These are phyloP conservation scores for Epichloe gansuensis DNA, from an alignment of 2,329 filamentous ascomycete genomes.

Conservation along the genomic window DNA sequence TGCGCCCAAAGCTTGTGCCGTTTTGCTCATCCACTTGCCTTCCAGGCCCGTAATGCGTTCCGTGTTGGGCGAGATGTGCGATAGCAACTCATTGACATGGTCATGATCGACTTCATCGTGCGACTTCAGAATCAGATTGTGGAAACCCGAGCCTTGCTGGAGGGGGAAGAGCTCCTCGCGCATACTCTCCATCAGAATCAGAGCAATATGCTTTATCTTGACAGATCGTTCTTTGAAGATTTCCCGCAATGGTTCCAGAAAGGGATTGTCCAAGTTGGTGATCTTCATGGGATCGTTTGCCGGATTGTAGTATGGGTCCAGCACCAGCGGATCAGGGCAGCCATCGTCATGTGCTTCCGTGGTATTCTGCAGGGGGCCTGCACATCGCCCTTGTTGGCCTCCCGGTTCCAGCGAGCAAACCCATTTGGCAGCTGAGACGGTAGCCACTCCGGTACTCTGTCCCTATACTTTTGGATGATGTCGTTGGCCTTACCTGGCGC, in stretches of 20 bases:
- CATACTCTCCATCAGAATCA: constrained; percentile 31
- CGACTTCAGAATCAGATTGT: constrained; percentile 21
- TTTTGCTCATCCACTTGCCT: constrained; percentile 9
- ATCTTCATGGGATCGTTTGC: constrained; percentile 26
- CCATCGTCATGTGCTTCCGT: not conserved
- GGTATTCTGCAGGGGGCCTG: not conserved
- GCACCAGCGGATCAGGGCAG: constrained; percentile 3
- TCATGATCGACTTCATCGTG: constrained; percentile 17
- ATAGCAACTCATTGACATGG: constrained; percentile 11
- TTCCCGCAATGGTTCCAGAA: constrained; percentile 16
- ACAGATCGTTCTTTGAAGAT: constrained; percentile 19
- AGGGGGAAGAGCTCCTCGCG: constrained; percentile 33
- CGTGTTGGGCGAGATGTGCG: constrained; percentile 13
- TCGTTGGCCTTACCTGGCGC: constrained; percentile 16
- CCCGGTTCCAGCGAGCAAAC: constrained; percentile 18
- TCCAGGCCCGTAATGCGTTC: constrained; percentile 13
- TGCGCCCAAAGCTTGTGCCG: constrained; percentile 4
- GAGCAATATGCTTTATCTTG: constrained; percentile 27
- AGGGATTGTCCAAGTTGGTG: constrained; percentile 24
- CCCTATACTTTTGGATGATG: constrained; percentile 14
- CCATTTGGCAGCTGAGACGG: constrained; percentile 16
- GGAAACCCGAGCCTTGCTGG: constrained; percentile 24
- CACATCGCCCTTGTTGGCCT: constrained; percentile 9
- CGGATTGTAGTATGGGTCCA: constrained; percentile 19
- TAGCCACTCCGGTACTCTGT: constrained; percentile 17